Evolutionary conservation across 2,329 filamentous ascomycete species (phyloP).

Genomic region (Calonectria hongkongensis): DNA sequence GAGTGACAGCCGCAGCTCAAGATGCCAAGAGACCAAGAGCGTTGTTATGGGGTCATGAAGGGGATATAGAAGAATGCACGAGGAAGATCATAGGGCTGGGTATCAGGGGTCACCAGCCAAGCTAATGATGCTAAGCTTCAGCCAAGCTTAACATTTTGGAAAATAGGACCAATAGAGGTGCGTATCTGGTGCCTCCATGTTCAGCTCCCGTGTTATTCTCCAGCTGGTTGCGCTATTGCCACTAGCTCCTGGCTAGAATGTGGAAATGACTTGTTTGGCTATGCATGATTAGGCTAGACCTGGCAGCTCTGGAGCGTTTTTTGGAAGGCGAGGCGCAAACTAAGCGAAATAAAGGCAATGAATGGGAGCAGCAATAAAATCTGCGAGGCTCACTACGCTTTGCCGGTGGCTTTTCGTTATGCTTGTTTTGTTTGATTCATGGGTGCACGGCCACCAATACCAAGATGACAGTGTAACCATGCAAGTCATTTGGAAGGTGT

Average conservation of each 20-base stretch:
- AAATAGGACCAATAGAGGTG: not conserved
- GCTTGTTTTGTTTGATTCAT: too few species aligned
- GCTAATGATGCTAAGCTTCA: not conserved
- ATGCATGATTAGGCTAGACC: not conserved
- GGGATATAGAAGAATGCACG: too few species aligned
- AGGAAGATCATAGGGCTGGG: not conserved
- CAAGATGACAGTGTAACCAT: too few species aligned
- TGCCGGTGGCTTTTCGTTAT: too few species aligned
- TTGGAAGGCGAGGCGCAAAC: not conserved
- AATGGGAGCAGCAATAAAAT: too few species aligned
- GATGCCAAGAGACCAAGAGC: not conserved
- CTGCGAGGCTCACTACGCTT: too few species aligned
- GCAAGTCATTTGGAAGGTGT: too few species aligned
- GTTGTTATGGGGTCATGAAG: not conserved
- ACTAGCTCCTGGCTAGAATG: not conserved
- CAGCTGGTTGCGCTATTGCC: not conserved
- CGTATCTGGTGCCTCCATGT: not conserved
- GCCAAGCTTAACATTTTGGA: not conserved
- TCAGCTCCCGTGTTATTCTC: not conserved
- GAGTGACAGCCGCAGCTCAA: not conserved
- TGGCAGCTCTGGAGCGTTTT: not conserved
- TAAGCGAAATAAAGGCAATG: too few species aligned
- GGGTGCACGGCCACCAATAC: too few species aligned
- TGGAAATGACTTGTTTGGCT: conserved; percentile 15
- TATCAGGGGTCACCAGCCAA: not conserved